Conservation (phyloP, 768 basidiomycete species). For the Amyloporia xantha region DNA sequence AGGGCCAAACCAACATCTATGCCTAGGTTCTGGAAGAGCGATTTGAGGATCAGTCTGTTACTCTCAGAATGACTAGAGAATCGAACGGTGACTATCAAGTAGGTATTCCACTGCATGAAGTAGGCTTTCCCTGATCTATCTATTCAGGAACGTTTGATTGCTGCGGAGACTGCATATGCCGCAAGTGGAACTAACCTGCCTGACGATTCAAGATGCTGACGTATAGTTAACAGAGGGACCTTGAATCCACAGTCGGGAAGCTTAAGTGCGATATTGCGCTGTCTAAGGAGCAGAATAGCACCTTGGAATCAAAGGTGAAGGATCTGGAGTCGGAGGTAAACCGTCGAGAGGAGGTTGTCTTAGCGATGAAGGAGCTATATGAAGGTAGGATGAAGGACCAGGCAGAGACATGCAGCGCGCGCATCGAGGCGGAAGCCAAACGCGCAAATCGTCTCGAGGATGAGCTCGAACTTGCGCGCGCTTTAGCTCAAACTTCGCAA, state of each 20-base stretch:
- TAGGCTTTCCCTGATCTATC: too few species aligned
- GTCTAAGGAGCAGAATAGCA: constrained; percentile 34
- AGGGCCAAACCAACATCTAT: not conserved
- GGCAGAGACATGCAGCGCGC: constrained; percentile 1
- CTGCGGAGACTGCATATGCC: constrained; percentile 29
- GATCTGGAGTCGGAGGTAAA: constrained; percentile 9
- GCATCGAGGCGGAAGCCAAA: constrained; percentile 9
- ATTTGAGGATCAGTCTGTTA: constrained; percentile 50
- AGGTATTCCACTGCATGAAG: not conserved
- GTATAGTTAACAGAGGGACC: constrained; percentile 14
- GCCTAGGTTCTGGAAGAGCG: constrained; percentile 48
- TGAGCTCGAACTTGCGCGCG: constrained; percentile 15
- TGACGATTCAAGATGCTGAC: constrained; percentile 8
- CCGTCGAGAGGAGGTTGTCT: constrained; percentile 7
- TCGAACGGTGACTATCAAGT: constrained; percentile 47
- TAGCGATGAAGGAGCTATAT: constrained; percentile 11
- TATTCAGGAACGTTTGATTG: constrained; percentile 35
- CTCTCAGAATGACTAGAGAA: constrained; percentile 49
- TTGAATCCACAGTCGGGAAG: constrained; percentile 29
- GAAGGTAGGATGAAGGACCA: constrained; percentile 13
- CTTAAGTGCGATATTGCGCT: constrained; percentile 34
- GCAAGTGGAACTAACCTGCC: constrained; percentile 21
- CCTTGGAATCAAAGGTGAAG: constrained; percentile 21
- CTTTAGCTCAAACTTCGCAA: constrained; percentile 9
- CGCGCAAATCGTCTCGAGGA: constrained; percentile 9